Base-by-base conservation (phyloP, 192 early-diverging fungal species). In the Backusella macrospora region DNA sequence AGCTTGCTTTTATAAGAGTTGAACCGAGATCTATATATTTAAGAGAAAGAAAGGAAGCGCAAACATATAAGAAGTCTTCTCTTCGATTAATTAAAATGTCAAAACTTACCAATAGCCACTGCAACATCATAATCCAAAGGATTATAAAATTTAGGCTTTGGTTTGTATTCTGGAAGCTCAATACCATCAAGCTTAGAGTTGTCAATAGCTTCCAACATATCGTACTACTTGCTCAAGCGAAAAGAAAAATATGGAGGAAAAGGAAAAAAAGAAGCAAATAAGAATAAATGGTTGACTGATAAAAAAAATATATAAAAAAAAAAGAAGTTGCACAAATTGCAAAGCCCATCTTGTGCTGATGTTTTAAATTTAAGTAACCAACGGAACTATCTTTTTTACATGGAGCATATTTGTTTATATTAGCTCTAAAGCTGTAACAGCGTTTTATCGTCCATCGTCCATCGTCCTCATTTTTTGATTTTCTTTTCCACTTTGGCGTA, bases 61-160 rank as follows among this genome's bases (percentile, higher is more conserved):
- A 59, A 8, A 59, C 3, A 3, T 59, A n/a, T 59, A 23, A 59
- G 52, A 8, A 26, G 29, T 59, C 8, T 23, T 9, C 12, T 1
- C 21, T 26, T 59, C 26, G 52, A 21, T 13, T 26, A 12, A 59
- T 26, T 21, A 26, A 5, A 59, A 9, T 59, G 26, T 59, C 0
- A 59, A 13, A 12, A 1, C 21, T 59, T 59, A 59, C 52, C 52
- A 59, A 59, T 59, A 26, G 52, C 52, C 9, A 59, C 52, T 59
- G 52, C 52, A 59, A 59, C 52, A 59, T 59, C 52, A 59, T 59
- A 59, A 59, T 59, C 52, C 23, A 59, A 59, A 59, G 52, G 52
- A 59, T 59, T 59, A 59, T 59, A 59, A 21, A 59, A 23, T 13
- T 8, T 18, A 59, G 52, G 52, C 18, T 59, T 59, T 8, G 2